These are phyloP conservation scores for Cyberlindnera euphorbiae DNA, from an alignment of 805 yeast species.

Conservation along the genomic window DNA sequence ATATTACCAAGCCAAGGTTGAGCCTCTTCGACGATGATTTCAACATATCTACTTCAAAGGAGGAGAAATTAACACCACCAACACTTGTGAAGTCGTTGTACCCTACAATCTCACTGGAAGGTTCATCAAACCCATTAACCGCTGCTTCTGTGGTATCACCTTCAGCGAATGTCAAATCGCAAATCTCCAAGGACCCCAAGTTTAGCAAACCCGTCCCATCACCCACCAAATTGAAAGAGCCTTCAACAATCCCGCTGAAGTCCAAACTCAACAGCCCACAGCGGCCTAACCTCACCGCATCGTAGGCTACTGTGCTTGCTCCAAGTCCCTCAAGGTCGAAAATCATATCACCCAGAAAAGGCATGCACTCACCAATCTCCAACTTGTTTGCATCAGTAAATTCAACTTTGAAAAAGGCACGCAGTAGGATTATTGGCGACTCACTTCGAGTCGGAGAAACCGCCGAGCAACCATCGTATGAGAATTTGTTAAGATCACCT, in stretches of 20 bases:
- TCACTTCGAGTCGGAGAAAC: no score
- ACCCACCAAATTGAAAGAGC: conserved; percentile 8
- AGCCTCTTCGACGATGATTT: conserved; percentile 16
- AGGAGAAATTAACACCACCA: conserved; percentile 8
- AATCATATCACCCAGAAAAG: conserved; percentile 5
- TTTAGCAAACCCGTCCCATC: no score
- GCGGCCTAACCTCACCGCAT: background rate
- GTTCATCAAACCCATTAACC: conserved; percentile 8
- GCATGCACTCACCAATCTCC: conserved; percentile 22
- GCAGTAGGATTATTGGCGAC: conserved; percentile 18
- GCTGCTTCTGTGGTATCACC: conserved; percentile 8
- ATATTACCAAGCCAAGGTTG: conserved; percentile 7
- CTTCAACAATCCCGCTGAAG: conserved; percentile 1
- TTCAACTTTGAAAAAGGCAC: conserved; percentile 22
- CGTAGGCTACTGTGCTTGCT: background rate
- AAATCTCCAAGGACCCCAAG: no score
- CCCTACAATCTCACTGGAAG: conserved; percentile 17
- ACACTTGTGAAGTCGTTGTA: conserved; percentile 14
- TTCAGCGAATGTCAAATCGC: no score
- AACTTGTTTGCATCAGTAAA: conserved; percentile 23
- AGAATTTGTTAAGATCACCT: no score
- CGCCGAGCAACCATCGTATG: no score
- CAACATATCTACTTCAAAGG: conserved; percentile 9
- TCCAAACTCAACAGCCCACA: conserved; percentile 3
- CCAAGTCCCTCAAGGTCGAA: conserved; percentile 5